phyloP scores from a whole-genome alignment of 2,329 filamentous ascomycete genomes.

The Didymella glomerata region DNA sequence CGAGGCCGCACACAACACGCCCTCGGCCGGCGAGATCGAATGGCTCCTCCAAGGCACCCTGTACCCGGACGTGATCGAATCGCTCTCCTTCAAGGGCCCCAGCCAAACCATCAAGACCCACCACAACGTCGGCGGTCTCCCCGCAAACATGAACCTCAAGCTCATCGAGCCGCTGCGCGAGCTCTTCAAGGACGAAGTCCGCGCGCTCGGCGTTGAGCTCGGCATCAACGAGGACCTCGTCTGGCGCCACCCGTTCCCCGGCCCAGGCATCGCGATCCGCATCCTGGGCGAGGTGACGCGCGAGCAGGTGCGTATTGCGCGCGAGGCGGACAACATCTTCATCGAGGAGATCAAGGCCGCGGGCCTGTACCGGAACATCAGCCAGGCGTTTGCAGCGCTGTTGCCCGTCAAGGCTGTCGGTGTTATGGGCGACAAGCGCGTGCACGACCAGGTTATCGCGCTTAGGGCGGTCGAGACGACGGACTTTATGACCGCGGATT shows the following conservation, averaged over 20 bases:
- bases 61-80: constrained; percentile 77
- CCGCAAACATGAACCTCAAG: constrained; percentile 69
- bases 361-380: constrained; percentile 76
- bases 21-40: constrained; percentile 76
- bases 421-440: constrained; percentile 74
- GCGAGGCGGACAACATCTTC: constrained; percentile 81
- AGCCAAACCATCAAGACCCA: constrained; percentile 77
- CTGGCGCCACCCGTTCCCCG: constrained; percentile 80
- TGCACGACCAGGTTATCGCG: constrained; percentile 69
- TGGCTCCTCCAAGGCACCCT: constrained; percentile 90
- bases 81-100: constrained; percentile 76
- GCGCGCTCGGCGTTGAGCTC: constrained; percentile 72
- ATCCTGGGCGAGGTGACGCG: constrained; percentile 85
- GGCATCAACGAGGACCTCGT: constrained; percentile 78
- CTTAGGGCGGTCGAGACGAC: constrained; percentile 69
- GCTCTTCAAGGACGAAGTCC: constrained; percentile 86
- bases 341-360: constrained; percentile 77
- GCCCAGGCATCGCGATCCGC: constrained; percentile 77
- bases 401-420: constrained; percentile 71
- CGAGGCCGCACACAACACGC: constrained; percentile 70
- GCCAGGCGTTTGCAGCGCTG: constrained; percentile 75
- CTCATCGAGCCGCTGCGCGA: constrained; percentile 81
- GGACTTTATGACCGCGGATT: constrained; percentile 80
- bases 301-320: constrained; percentile 79
- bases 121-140: constrained; percentile 76